Percentiles rank a stretch among this genome's conserved stretches.
These are phyloP conservation scores for Flaveria bidentis DNA, from an alignment of 129 eudicot genomes.

Conservation along the genomic window DNA sequence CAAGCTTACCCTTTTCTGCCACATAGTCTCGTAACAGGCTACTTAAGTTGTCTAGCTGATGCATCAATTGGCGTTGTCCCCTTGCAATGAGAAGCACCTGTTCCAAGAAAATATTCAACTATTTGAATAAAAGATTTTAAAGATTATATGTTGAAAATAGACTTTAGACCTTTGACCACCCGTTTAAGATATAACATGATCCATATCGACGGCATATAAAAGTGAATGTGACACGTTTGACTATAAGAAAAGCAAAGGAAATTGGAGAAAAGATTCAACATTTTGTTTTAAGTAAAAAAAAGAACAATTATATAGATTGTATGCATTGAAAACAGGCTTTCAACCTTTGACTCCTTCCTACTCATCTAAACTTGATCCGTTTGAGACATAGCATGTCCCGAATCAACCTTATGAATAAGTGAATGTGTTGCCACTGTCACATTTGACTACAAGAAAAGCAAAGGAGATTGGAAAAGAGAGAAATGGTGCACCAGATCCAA, in stretches of 20 bases:
- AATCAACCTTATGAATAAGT: neutral
- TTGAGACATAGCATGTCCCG: neutral
- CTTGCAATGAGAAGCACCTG: conserved; percentile 68
- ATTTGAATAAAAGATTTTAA: neutral
- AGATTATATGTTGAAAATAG: too few species aligned
- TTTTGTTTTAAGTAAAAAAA: too few species aligned
- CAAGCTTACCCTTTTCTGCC: conserved; percentile 51
- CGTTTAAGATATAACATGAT: neutral
- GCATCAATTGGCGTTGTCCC: conserved; percentile 82
- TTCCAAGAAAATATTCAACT: neutral
- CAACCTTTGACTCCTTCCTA: neutral
- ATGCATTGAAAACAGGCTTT: neutral
- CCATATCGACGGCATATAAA: neutral
- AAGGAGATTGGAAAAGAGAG: neutral
- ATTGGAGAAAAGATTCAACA: neutral
- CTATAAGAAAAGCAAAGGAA: conserved; percentile 15
- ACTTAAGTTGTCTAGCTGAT: conserved; percentile 72
- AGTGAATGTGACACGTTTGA: neutral
- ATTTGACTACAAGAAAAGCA: neutral
- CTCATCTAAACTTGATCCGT: conserved; percentile 9
- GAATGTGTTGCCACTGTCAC: neutral
- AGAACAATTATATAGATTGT: neutral
- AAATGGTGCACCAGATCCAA: conserved; percentile 37
- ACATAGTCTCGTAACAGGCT: conserved; percentile 53
- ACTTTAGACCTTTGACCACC: too few species aligned